Evolutionary conservation across 441 rosid species (phyloP), one percentile per base, ranked within the genome.

Genomic region (Hypseocharis bilobata): DNA sequence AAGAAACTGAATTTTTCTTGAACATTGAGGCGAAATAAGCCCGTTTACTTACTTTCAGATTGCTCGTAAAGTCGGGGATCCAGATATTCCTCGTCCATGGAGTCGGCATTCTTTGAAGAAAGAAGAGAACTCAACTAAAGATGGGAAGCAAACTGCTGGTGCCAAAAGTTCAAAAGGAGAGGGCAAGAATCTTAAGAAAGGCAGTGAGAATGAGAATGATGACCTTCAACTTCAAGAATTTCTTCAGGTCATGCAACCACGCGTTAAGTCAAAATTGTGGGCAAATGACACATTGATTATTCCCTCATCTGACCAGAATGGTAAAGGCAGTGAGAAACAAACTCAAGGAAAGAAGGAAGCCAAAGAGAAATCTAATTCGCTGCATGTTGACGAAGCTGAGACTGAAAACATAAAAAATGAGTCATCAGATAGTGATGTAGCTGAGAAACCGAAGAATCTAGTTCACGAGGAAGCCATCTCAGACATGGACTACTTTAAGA

Each of bases 401-500:
- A 20, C 57, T 20, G 57, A 32, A 14, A 49, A 73, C 34, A 60
- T 71, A 61, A 63, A 30, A 68, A 62, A 58, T 19, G 57, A 4
- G 49, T 65, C 69, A 23, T 59, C 75, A n/a, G 72, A 77, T 67
- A 49, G 42, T 63, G 67, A 57, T 72, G 80, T 72, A 63, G 60
- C 63, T 64, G 69, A 85, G 54, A 63, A 67, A 57, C 56, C 61
- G 1, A 66, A 65, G 16, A 72, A 64, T 70, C 47, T 72, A 69
- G 83, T 82, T 42, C 60, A 58, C 57, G 82, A 73, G 70, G 88
- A 82, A 74, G 86, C 73, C n/a, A 67, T 83, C 72, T 87, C 95
- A 47, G 96, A 90, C 81, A 73, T 78, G 83, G 97, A 93, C 65
- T 93, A 93, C 69, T 87, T 93, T 73, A 90, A 85, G 81, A 93